Percentiles rank a stretch among this genome's conserved stretches.
phyloP scores from a whole-genome alignment of 768 basidiomycete species.

The Daedaleopsis sinensis region DNA sequence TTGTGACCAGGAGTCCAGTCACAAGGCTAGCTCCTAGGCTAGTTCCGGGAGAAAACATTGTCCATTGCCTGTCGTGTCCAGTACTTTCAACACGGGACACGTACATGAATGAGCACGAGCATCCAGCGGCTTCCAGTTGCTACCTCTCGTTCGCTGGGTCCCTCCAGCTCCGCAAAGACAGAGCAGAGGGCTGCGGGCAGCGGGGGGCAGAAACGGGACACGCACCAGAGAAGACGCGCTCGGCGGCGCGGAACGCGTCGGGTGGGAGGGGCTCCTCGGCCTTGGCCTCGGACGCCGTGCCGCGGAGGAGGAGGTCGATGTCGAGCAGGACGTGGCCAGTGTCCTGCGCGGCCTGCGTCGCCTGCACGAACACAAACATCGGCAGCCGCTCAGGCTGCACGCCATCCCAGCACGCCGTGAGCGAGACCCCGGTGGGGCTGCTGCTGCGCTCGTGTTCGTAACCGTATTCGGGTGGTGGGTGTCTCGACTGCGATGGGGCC shows the following conservation, averaged over 20 bases:
- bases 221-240: constrained; percentile 32
- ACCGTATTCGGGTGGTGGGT: background rate
- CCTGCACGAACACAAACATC: constrained; percentile 83
- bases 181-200: background rate
- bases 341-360: constrained; percentile 73
- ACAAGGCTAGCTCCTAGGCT: too few species aligned
- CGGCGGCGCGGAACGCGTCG: constrained; percentile 40
- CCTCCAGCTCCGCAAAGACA: background rate
- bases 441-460: background rate
- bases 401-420: constrained; percentile 58
- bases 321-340: constrained; percentile 72
- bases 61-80: constrained; percentile 50
- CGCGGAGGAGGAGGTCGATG: constrained; percentile 75
- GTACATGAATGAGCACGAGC: background rate
- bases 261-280: constrained; percentile 34
- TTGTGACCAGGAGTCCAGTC: too few species aligned
- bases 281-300: constrained; percentile 47
- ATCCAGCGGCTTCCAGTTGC: background rate
- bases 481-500: too few species aligned
- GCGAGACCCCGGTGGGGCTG: constrained; percentile 32
- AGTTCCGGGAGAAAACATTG: too few species aligned
- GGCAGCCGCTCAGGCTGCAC: constrained; percentile 81
- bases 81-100: too few species aligned
- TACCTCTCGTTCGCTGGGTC: too few species aligned
- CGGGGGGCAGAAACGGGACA: constrained; percentile 1